phyloP scores from a whole-genome alignment of 148 eudicot species.

The Simmondsia chinensis region DNA sequence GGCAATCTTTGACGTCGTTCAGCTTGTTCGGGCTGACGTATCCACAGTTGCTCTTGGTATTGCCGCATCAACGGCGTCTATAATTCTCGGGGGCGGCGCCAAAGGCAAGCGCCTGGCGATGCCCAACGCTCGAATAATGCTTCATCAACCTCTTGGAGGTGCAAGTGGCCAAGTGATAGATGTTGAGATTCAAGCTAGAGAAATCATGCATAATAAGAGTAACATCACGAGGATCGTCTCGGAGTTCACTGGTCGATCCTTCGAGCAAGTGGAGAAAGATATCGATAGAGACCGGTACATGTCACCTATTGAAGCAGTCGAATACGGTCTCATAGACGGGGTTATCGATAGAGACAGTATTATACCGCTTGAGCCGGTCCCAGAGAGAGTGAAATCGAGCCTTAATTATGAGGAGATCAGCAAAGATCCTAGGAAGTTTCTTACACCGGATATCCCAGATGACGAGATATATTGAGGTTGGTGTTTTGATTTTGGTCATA shows the following conservation, averaged over 20 bases:
- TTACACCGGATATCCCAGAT: conserved; percentile 76
- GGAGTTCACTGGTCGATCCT: conserved; percentile 50
- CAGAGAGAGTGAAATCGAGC: conserved; percentile 49
- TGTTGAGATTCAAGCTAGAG: conserved; percentile 77
- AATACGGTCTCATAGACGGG: conserved; percentile 82
- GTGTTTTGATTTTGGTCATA: too few relatives aligned
- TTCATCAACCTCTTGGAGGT: conserved; percentile 89
- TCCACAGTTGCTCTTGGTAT: conserved; percentile 79
- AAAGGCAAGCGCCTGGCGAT: conserved; percentile 89
- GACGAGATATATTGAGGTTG: conserved; percentile 69
- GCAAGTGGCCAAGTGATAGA: conserved; percentile 64
- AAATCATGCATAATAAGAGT: conserved; percentile 59
- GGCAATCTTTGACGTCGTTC: conserved; percentile 77
- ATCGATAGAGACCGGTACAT: conserved; percentile 80
- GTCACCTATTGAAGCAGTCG: conserved; percentile 95
- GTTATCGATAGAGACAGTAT: conserved; percentile 71
- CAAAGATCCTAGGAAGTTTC: conserved; percentile 53
- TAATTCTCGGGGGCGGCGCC: conserved; percentile 74
- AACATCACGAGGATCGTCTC: conserved; percentile 50
- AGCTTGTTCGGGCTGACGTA: conserved; percentile 75
- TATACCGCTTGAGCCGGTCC: conserved; percentile 73
- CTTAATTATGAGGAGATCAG: conserved; percentile 39
- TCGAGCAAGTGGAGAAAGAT: conserved; percentile 71
- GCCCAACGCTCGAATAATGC: conserved; percentile 86
- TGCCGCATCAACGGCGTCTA: conserved; percentile 78